Evolutionary conservation across 129 eudicot genomes (phyloP), one percentile per base, ranked within the genome.

Genomic region (Centaurea solstitialis): DNA sequence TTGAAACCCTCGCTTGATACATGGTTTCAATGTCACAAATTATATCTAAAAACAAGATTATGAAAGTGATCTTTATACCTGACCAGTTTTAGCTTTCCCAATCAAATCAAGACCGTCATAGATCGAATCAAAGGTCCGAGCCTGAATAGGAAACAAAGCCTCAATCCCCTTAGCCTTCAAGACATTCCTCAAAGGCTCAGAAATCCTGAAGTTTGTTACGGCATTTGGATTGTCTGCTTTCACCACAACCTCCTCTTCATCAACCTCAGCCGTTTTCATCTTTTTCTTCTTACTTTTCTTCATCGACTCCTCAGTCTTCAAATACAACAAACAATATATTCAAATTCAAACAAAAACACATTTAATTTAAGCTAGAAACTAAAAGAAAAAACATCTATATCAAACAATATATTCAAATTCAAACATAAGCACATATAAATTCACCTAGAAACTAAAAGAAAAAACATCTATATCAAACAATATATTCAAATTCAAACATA

Each of bases 81-180:
- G 99, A 50, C 99, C 98, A 0, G 99, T 96, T 9, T 97, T 89
- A 1, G 99, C 99, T 68, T 97, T 88, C 43, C 99, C 99, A 69
- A 96, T 93, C 92, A 96, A 84, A 90, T 96, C 99, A 18, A 85
- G 78, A 50, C 99, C 99, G 30, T 93, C 97, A 12, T 91, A 85
- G 12, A 96, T 76, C 8, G 79, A 71, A 38, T 85, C 65, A 74
- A 96, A 96, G 6, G 99, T 96, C 83, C 91, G 85, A 4, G 99
- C 98, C 83, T 96, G 99, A 77, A 96, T 96, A 39, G 98, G 98
- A 79, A 96, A 96, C 87, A 96, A 79, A 0, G 94, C 80, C 45
- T 93, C 90, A 43, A 96, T 96, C 41, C 98, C 98, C 82, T 85
- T 96, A 0, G 87, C 71, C 81, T 86, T 87, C 89, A 96, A 81